Evolutionary conservation across 2,329 filamentous ascomycete genomes (phyloP).

Genomic region (Diaporthe sp.): DNA sequence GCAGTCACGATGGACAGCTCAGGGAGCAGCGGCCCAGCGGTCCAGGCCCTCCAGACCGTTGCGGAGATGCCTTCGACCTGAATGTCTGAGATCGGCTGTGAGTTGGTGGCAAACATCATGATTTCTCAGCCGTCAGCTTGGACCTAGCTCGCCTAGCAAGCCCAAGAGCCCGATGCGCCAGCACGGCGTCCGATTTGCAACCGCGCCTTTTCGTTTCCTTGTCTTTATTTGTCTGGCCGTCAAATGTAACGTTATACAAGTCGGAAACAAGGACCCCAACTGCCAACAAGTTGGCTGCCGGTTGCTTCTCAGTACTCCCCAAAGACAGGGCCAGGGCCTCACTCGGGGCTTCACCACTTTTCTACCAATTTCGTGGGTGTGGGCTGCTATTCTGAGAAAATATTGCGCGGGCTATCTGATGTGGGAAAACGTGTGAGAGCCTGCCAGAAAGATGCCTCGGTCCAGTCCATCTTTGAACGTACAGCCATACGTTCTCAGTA

Average conservation of each 20-base stretch:
- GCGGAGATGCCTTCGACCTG: neutral
- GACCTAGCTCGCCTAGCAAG: neutral
- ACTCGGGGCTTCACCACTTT: neutral
- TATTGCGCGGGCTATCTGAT: neutral
- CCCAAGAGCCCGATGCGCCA: constrained; percentile 18
- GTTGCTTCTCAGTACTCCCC: neutral
- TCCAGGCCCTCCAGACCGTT: neutral
- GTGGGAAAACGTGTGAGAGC: neutral
- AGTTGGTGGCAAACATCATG: constrained; percentile 21
- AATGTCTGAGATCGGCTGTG: constrained; percentile 1
- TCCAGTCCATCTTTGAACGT: no score
- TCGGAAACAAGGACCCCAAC: neutral
- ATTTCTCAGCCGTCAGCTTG: constrained; percentile 2
- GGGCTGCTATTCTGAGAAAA: neutral
- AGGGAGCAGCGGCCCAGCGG: neutral
- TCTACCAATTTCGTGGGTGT: neutral
- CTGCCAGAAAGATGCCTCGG: neutral
- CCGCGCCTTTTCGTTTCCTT: neutral
- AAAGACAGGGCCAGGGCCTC: neutral
- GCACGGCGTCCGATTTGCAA: neutral
- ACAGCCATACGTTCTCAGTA: neutral
- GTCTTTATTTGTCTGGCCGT: neutral
- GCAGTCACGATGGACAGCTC: neutral
- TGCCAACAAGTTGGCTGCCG: neutral
- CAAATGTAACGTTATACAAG: constrained; percentile 14